Percentiles rank a stretch among this genome's conserved stretches.
Conservation (phyloP, 2,329 filamentous ascomycete species). For the Sporothrix mexicana region DNA sequence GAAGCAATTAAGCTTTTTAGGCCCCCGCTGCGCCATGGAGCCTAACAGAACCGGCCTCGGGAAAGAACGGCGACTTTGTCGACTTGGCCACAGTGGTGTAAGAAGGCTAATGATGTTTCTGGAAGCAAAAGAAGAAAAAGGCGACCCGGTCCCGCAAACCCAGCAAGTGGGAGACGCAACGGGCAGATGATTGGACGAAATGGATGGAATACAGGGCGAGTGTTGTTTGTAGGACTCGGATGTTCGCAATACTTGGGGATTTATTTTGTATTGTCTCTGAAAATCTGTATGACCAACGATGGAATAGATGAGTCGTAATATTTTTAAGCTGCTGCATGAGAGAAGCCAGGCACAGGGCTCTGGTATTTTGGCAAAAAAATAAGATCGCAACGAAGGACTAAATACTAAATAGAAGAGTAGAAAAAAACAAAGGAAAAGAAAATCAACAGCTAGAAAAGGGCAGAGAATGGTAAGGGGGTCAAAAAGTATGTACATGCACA, state of each 20-base stretch:
- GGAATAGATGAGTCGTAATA: too few species aligned
- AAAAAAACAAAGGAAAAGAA: not conserved
- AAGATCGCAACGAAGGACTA: not conserved
- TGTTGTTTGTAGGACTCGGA: too few species aligned
- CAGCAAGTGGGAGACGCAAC: not conserved
- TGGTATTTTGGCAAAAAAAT: not conserved
- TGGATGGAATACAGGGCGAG: not conserved
- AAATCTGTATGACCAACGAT: too few species aligned
- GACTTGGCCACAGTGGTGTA: not conserved
- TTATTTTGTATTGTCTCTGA: too few species aligned
- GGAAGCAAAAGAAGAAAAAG: not conserved
- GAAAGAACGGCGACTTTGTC: not conserved
- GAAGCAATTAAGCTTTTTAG: constrained; percentile 10
- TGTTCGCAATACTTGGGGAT: too few species aligned
- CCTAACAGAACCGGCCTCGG: not conserved
- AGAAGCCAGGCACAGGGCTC: too few species aligned
- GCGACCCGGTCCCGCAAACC: not conserved
- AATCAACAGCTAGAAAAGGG: not conserved
- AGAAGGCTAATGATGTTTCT: not conserved
- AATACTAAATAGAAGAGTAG: constrained; percentile 4
- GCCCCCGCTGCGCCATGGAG: constrained; percentile 21
- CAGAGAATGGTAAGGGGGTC: not conserved
- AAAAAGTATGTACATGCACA: constrained; percentile 4
- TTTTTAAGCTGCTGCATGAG: not conserved
- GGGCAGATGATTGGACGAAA: not conserved